Evolutionary conservation across 768 basidiomycete species (phyloP).

Genomic region (Brasilioporus rufonigricans): DNA sequence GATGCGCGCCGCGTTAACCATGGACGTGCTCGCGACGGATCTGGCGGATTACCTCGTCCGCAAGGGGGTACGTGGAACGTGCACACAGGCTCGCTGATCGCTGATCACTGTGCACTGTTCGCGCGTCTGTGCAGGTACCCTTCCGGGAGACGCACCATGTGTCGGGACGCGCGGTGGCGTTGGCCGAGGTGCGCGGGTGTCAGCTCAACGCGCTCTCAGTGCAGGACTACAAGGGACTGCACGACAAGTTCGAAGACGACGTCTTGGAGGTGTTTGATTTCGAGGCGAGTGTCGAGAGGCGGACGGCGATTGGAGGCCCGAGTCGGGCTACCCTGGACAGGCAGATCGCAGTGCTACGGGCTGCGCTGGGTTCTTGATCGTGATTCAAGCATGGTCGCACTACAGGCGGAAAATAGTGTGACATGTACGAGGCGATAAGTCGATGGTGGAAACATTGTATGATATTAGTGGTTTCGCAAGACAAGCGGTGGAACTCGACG

Average conservation of each 20-base stretch:
- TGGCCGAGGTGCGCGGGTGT: conserved; percentile 81
- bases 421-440: not conserved
- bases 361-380: conserved; percentile 41
- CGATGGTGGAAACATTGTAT: not conserved
- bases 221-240: conserved; percentile 74
- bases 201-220: conserved; percentile 81
- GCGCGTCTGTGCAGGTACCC: conserved; percentile 61
- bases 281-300: conserved; percentile 90
- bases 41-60: conserved; percentile 97
- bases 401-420: not conserved
- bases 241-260: conserved; percentile 77
- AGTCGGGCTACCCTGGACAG: conserved; percentile 80
- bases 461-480: no score
- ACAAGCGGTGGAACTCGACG: no score
- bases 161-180: conserved; percentile 92
- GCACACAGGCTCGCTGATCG: not conserved
- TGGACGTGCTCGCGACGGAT: conserved; percentile 99
- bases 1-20: conserved; percentile 89
- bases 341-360: conserved; percentile 77
- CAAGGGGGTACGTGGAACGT: conserved; percentile 76
- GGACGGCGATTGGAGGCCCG: conserved; percentile 90
- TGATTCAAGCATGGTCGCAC: no score
- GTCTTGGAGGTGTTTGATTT: conserved; percentile 88
- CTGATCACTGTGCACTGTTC: not conserved
- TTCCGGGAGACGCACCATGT: conserved; percentile 99